Evolutionary conservation across 495 filamentous ascomycete genomes (phyloP).

Genomic region (Lophiotrema nucula): DNA sequence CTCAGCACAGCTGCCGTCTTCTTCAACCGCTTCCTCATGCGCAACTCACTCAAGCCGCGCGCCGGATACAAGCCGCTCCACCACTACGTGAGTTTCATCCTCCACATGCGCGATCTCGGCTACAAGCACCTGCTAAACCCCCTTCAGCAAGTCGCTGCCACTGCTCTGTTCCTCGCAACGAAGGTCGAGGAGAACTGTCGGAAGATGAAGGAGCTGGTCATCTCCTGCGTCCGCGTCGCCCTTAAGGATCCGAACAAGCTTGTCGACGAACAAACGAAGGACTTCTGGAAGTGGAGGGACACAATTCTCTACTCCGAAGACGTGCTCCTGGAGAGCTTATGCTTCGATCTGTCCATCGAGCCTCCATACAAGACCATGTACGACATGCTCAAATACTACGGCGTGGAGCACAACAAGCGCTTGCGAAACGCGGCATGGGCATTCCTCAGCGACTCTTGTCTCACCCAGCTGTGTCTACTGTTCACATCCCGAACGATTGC

Average conservation of each 20-base stretch:
- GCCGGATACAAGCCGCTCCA: constrained; percentile 66
- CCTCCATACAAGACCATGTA: constrained; percentile 79
- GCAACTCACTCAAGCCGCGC: constrained; percentile 66
- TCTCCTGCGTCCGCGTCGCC: constrained; percentile 88
- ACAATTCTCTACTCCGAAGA: constrained; percentile 90
- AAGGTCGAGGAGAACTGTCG: constrained; percentile 96
- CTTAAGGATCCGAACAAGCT: constrained; percentile 85
- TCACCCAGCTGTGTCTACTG: constrained; percentile 82
- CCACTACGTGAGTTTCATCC: constrained; percentile 66
- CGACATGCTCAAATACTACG: constrained; percentile 68
- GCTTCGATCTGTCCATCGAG: constrained; percentile 89
- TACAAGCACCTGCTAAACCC: constrained; percentile 10
- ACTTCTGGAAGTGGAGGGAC: constrained; percentile 96
- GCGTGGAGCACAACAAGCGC: constrained; percentile 66
- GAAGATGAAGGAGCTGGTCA: constrained; percentile 87
- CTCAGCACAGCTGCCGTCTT: constrained; percentile 89
- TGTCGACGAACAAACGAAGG: constrained; percentile 92
- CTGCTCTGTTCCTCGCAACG: constrained; percentile 86
- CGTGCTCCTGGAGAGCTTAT: constrained; percentile 81
- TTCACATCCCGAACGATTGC: constrained; percentile 77
- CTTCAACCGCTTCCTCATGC: constrained; percentile 94
- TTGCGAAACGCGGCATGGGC: constrained; percentile 85
- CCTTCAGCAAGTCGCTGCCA: constrained; percentile 71
- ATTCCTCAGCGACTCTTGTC: constrained; percentile 83
- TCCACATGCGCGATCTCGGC: neutral